These are phyloP conservation scores for Dryadomyces quercivorus DNA, from an alignment of 2,329 filamentous ascomycete genomes.

Conservation along the genomic window DNA sequence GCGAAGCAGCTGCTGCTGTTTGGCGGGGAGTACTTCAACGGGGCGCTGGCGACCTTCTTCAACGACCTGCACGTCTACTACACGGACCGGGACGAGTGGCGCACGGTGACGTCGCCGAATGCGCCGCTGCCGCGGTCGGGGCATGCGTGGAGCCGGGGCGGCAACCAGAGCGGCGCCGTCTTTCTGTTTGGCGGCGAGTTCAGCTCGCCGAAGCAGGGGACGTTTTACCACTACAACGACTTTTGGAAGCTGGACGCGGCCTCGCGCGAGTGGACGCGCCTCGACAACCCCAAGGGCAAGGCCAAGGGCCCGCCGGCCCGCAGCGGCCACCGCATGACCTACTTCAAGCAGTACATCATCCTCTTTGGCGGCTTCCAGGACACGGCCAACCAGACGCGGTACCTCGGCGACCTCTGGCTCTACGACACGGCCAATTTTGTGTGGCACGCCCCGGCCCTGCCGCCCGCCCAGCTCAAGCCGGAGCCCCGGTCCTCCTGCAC, in stretches of 20 bases:
- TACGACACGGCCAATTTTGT: conserved; percentile 82
- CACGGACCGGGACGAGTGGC: conserved; percentile 81
- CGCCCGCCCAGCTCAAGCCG: conserved; percentile 72
- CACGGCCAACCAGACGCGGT: conserved; percentile 88
- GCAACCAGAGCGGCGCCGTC: conserved; percentile 65
- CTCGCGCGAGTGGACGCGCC: conserved; percentile 77
- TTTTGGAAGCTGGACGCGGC: conserved; percentile 88
- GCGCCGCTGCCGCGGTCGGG: conserved; percentile 81
- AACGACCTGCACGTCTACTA: conserved; percentile 59
- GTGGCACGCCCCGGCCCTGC: conserved; percentile 68
- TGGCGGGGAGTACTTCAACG: conserved; percentile 93
- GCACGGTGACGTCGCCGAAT: conserved; percentile 80
- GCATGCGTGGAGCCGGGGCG: conserved; percentile 87
- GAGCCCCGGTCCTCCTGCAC: conserved; percentile 88
- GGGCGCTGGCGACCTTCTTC: conserved; percentile 64
- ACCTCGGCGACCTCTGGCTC: conserved; percentile 86
- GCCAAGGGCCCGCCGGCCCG: conserved; percentile 72
- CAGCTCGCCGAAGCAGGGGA: conserved; percentile 90
- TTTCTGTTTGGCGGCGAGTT: conserved; percentile 97
- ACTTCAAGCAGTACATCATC: conserved; percentile 93
- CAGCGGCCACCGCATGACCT: conserved; percentile 91
- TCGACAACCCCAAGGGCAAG: conserved; percentile 50
- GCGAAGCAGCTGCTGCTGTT: conserved; percentile 82
- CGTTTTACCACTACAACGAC: conserved; percentile 98
- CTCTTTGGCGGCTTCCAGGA: conserved; percentile 97